Percentiles rank a stretch among this genome's conserved stretches.
Conservation (phyloP, 768 basidiomycete species). For the Leccinellum albellum region DNA sequence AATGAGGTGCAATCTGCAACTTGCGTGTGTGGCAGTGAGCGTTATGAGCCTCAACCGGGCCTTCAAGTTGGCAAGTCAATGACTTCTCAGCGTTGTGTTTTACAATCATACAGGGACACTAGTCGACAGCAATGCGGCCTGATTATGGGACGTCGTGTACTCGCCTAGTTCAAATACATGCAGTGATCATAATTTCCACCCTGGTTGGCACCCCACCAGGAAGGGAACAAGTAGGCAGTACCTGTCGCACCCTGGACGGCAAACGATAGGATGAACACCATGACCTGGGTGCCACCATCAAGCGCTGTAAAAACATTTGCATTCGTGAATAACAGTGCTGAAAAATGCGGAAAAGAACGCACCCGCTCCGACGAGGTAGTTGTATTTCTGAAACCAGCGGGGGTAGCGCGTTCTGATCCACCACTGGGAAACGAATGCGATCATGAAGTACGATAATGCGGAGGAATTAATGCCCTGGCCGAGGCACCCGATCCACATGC, state of each 20-base stretch:
- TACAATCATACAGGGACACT: neutral
- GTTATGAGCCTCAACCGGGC: too few species aligned
- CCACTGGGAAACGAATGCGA: constrained; percentile 36
- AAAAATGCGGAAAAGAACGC: neutral
- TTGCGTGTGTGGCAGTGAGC: too few species aligned
- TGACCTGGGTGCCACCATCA: constrained; percentile 44
- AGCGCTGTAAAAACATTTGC: constrained; percentile 29
- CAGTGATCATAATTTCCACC: constrained; percentile 37
- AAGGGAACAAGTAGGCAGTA: constrained; percentile 46
- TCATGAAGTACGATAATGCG: constrained; percentile 6
- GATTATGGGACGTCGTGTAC: neutral
- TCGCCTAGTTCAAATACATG: constrained; percentile 4
- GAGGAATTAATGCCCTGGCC: constrained; percentile 29
- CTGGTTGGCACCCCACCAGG: constrained; percentile 60
- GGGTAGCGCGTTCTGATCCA: constrained; percentile 36
- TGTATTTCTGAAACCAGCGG: constrained; percentile 37
- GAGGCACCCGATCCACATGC: constrained; percentile 17
- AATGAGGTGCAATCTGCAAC: too few species aligned
- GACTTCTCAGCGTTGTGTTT: neutral
- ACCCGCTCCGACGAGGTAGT: constrained; percentile 42
- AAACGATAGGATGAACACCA: constrained; percentile 51
- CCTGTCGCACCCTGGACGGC: constrained; percentile 52
- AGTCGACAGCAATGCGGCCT: neutral
- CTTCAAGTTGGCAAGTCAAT: too few species aligned
- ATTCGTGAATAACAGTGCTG: neutral